phyloP scores from a whole-genome alignment of 2,329 filamentous ascomycete species.

The Xylariomycetidae sp. region DNA sequence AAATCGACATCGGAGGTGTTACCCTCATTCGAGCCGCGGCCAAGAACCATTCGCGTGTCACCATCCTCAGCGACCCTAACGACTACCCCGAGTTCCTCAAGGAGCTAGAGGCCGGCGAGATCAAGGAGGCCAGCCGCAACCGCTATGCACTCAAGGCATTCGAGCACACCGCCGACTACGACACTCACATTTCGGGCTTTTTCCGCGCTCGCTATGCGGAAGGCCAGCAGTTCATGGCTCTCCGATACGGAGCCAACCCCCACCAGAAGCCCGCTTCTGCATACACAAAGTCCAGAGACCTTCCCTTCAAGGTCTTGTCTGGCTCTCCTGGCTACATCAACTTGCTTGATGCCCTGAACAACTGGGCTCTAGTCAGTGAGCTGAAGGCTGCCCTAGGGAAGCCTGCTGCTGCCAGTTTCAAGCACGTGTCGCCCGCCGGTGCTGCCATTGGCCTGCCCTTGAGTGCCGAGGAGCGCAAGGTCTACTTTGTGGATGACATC shows the following conservation, averaged over 20 bases:
- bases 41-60: constrained; percentile 95
- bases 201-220: constrained; percentile 97
- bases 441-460: constrained; percentile 89
- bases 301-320: constrained; percentile 92
- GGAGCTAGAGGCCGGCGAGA: constrained; percentile 81
- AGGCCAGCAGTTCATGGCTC: constrained; percentile 73
- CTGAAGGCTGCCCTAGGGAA: constrained; percentile 81
- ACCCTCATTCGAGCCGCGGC: constrained; percentile 93
- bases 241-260: constrained; percentile 94
- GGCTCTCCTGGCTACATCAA: constrained; percentile 96
- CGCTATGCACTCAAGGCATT: constrained; percentile 95
- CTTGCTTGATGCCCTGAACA: constrained; percentile 90
- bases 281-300: constrained; percentile 62
- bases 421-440: constrained; percentile 95
- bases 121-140: constrained; percentile 79
- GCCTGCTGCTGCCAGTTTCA: constrained; percentile 95
- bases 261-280: constrained; percentile 96
- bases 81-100: constrained; percentile 93
- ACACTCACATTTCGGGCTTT: constrained; percentile 89
- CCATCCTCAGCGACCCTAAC: constrained; percentile 86
- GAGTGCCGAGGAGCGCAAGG: constrained; percentile 82
- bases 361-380: constrained; percentile 96
- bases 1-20: constrained; percentile 97
- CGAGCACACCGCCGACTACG: constrained; percentile 96
- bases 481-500: constrained; percentile 97